Evolutionary conservation across 2,329 filamentous ascomycete genomes (phyloP).

Genomic region (Pseudogymnoascus sp.): DNA sequence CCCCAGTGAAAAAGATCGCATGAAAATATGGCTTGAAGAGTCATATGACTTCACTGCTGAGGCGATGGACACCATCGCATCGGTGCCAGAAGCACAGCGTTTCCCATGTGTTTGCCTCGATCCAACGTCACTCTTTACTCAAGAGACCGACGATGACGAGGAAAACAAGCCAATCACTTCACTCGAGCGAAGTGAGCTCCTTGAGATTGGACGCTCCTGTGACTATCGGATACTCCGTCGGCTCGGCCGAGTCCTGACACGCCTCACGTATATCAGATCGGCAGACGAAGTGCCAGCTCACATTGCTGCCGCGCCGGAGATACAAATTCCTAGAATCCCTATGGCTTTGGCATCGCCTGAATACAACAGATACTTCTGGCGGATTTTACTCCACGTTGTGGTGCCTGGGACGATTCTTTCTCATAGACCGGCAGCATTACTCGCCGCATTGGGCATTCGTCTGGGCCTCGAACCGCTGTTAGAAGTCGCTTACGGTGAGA

Average conservation of each 20-base stretch:
- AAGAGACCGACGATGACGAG: conserved; percentile 12
- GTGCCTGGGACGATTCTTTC: not conserved
- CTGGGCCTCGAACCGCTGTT: not conserved
- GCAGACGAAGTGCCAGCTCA: not conserved
- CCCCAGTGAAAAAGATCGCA: conserved; percentile 28
- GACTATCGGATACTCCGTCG: conserved; percentile 39
- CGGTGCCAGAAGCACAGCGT: conserved; percentile 30
- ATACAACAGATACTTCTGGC: not conserved
- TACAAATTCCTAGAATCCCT: not conserved
- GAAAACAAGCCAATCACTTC: conserved; percentile 24
- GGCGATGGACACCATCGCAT: conserved; percentile 31
- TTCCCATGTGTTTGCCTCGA: conserved; percentile 43
- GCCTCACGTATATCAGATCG: conserved; percentile 25
- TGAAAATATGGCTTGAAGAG: conserved; percentile 41
- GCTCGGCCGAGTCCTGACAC: conserved; percentile 38
- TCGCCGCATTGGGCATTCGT: not conserved
- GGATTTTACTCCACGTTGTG: not conserved
- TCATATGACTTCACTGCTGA: conserved; percentile 42
- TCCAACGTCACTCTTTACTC: conserved; percentile 35
- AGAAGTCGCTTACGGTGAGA: not conserved
- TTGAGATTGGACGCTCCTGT: conserved; percentile 44
- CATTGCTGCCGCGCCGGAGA: not conserved
- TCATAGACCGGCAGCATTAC: not conserved
- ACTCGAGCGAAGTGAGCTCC: conserved; percentile 38
- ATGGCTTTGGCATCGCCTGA: not conserved